Evolutionary conservation across 2,329 filamentous ascomycete species (phyloP), one percentile per base, ranked within the genome.

Genomic region (Neurospora sp.): DNA sequence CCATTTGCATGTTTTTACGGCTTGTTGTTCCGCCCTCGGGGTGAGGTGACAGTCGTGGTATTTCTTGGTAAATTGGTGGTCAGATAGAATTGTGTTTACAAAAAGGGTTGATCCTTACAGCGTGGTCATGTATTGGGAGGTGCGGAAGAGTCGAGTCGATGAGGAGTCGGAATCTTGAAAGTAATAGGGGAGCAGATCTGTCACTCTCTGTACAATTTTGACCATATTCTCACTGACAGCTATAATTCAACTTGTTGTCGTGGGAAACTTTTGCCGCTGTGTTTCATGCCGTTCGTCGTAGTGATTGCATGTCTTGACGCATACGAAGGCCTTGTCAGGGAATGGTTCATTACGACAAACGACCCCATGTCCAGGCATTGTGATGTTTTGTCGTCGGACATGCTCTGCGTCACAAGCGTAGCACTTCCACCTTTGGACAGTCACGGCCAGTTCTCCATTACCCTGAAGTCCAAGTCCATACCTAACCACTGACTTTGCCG

Each of bases 1-100:
- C 58, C 62, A 74, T 72, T 67, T 75, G 71, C 69, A 75, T 75
- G 66, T 69, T 72, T 72, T 69, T 68, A 36, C 69, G 71, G 39
- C 68, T 67, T 28, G 66, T 67, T 68, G 66, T 70, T 38, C 36
- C 42, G 13, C 17, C 40, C 17, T 15, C 33, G 39, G 36, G 71
- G 17, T 28, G 19, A 40, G 39, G 36, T 46, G 62, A n/a, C 40
- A 69, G 70, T 38, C 67, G 66, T 68, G 66, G 62, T 66, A 69
- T 71, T 72, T 72, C 67, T 68, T 70, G 46, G 66, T 42, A 23
- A 70, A 62, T 71, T 71, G 74, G 70, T 68, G 68, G 42, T 67
- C 71, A 74, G 66, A 71, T 72, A 71, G 71, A 70, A 67, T 46
- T 66, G 68, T 68, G 69, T 68, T 70, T 72, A 73, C 52, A 36